A percentile compares a stretch with the other conserved stretches of the same genome.
These are phyloP conservation scores for Metroxylon sagu DNA, from an alignment of 176 grass and related monocot genomes.

Conservation along the genomic window DNA sequence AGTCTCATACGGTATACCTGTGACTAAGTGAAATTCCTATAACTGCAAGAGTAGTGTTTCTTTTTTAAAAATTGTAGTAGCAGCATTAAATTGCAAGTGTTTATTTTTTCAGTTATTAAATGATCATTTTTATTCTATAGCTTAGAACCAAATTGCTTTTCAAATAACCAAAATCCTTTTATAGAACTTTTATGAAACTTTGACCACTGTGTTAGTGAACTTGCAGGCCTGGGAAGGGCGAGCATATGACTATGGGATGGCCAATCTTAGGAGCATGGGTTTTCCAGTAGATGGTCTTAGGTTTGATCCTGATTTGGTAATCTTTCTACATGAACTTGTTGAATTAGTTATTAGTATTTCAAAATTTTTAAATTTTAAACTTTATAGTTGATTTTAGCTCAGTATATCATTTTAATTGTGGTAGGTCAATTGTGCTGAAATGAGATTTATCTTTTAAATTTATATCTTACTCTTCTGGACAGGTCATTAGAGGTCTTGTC, in stretches of 20 bases:
- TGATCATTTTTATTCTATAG: too few relatives aligned
- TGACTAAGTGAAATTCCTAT: too few relatives aligned
- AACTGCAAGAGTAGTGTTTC: too few relatives aligned
- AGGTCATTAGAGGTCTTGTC: conserved; percentile 90
- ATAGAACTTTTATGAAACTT: neutral
- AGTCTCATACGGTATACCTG: too few relatives aligned
- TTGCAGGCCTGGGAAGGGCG: conserved; percentile 92
- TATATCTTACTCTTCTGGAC: conserved; percentile 10
- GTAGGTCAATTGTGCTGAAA: neutral
- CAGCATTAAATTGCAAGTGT: too few relatives aligned
- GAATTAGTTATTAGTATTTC: too few relatives aligned
- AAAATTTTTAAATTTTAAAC: too few relatives aligned
- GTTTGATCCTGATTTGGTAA: conserved; percentile 91
- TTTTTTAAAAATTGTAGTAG: too few relatives aligned
- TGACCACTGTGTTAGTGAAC: conserved; percentile 7
- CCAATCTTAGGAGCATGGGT: conserved; percentile 74
- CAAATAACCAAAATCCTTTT: neutral
- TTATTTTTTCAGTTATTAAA: too few relatives aligned
- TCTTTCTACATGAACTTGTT: neutral
- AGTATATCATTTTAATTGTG: too few relatives aligned
- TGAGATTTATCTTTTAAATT: neutral
- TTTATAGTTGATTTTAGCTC: too few relatives aligned
- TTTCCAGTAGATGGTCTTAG: conserved; percentile 85
- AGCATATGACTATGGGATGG: conserved; percentile 99
- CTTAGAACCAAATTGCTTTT: neutral